Evolutionary conservation across 805 yeast genomes (phyloP).

Genomic region (Nakazawaea pomicola): DNA sequence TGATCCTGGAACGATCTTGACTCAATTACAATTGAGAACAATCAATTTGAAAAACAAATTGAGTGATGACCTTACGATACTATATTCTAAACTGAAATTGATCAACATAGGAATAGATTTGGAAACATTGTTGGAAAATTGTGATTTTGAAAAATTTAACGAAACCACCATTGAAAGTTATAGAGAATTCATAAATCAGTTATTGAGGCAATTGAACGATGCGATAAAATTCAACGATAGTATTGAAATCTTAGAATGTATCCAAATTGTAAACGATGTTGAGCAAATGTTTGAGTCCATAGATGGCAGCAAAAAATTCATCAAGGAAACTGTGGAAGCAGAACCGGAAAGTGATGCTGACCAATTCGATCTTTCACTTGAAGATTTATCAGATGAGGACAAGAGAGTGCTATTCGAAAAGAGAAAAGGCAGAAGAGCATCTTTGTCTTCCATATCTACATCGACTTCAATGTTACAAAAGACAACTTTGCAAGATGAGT

Average conservation of each 20-base stretch:
- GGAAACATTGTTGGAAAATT: slow-evolving; percentile 29
- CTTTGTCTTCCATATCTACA: slow-evolving; percentile 17
- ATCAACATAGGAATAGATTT: slow-evolving; percentile 62
- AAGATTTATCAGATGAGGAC: slow-evolving; percentile 6
- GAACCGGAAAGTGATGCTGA: slow-evolving; percentile 7
- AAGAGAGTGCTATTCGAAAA: not conserved
- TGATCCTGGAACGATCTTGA: slow-evolving; percentile 47
- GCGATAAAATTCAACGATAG: slow-evolving; percentile 51
- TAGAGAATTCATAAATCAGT: slow-evolving; percentile 52
- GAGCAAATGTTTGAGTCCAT: slow-evolving; percentile 68
- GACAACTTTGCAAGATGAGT: slow-evolving; percentile 55
- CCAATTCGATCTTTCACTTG: not conserved
- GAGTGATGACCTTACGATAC: slow-evolving; percentile 47
- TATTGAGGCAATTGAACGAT: slow-evolving; percentile 52
- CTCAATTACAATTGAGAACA: slow-evolving; percentile 38
- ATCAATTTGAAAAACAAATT: slow-evolving; percentile 47
- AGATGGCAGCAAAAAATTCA: slow-evolving; percentile 22
- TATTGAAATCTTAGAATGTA: slow-evolving; percentile 58
- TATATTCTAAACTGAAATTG: slow-evolving; percentile 62
- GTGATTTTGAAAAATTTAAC: slow-evolving; percentile 26
- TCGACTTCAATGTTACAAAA: slow-evolving; percentile 37
- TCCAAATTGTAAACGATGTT: slow-evolving; percentile 62
- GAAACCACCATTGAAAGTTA: slow-evolving; percentile 43
- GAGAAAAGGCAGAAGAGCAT: slow-evolving; percentile 8
- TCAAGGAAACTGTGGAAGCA: slow-evolving; percentile 5